Percentiles rank a stretch among this genome's conserved stretches.
Evolutionary conservation across 176 grass and related monocot species (phyloP).

Genomic region (Aegilops tauschii): DNA sequence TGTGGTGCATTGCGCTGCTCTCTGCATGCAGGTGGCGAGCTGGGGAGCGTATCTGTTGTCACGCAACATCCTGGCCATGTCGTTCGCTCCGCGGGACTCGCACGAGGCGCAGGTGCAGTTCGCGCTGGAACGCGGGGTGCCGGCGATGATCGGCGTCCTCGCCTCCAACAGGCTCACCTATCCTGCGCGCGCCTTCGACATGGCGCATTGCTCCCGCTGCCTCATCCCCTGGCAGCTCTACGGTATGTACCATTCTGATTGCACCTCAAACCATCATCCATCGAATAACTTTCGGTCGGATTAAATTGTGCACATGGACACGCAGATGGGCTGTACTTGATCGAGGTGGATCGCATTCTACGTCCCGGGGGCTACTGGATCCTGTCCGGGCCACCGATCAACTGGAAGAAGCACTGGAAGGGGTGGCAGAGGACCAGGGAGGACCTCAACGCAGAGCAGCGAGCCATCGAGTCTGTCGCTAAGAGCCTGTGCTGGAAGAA

Average conservation of each 20-base stretch:
- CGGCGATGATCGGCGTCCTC: conserved; percentile 85
- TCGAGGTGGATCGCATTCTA: conserved; percentile 87
- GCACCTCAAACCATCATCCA: neutral
- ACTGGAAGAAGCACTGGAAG: conserved; percentile 79
- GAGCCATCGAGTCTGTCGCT: conserved; percentile 68
- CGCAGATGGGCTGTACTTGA: conserved; percentile 79
- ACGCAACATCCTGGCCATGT: conserved; percentile 82
- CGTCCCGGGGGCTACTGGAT: conserved; percentile 97
- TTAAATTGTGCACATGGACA: neutral
- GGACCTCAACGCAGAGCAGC: conserved; percentile 66
- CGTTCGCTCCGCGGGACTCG: conserved; percentile 81
- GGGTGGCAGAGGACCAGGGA: conserved; percentile 68
- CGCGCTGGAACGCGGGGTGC: conserved; percentile 89
- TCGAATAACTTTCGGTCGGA: too few relatives aligned
- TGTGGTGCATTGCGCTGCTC: neutral
- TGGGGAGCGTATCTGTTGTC: conserved; percentile 88
- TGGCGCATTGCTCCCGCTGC: conserved; percentile 95
- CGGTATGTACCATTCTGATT: conserved; percentile 34
- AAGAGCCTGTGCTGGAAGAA: conserved; percentile 93
- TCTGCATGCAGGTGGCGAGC: conserved; percentile 79
- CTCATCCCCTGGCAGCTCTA: conserved; percentile 89
- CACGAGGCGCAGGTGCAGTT: conserved; percentile 99
- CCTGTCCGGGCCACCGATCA: conserved; percentile 90
- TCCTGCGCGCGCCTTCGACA: conserved; percentile 88
- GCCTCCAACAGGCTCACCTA: conserved; percentile 80